These are phyloP conservation scores for Symmetrospora coprosmae DNA, from an alignment of 768 basidiomycete genomes.

Conservation along the genomic window DNA sequence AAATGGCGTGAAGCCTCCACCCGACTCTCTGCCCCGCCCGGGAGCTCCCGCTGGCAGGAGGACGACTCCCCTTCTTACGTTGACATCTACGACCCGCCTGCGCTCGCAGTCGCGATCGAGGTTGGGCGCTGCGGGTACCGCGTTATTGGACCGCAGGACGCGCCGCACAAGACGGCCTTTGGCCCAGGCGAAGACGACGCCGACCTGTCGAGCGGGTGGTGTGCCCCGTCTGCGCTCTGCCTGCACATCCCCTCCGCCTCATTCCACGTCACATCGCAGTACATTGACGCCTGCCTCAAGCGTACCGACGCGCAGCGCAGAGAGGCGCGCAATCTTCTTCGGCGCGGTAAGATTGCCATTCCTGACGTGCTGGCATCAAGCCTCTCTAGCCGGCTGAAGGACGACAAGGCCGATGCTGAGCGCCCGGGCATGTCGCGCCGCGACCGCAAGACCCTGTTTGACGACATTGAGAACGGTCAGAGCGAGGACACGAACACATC, in stretches of 20 bases:
- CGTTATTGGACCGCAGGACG: neutral
- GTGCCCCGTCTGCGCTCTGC: neutral
- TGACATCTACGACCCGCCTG: neutral
- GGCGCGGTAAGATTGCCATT: neutral
- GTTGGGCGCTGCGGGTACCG: slow-evolving; percentile 6
- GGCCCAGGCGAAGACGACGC: slow-evolving; percentile 18
- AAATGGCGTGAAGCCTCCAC: too few relatives aligned
- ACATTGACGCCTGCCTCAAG: neutral
- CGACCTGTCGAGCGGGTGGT: neutral
- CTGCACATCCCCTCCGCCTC: neutral
- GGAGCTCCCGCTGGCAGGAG: neutral
- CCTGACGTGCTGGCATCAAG: neutral
- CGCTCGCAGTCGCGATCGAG: neutral
- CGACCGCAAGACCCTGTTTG: neutral
- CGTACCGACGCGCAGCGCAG: slow-evolving; percentile 8
- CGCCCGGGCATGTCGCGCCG: neutral
- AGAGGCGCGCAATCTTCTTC: neutral
- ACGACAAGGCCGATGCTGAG: neutral
- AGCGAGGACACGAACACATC: too few relatives aligned
- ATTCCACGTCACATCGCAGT: neutral
- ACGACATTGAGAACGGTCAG: neutral
- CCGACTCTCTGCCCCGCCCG: neutral
- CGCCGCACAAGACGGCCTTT: neutral
- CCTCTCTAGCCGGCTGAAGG: neutral
- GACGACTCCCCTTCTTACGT: neutral